Base-by-base conservation (phyloP, 371 early-diverging fungal genomes). In the Mortierella polycephala region DNA sequence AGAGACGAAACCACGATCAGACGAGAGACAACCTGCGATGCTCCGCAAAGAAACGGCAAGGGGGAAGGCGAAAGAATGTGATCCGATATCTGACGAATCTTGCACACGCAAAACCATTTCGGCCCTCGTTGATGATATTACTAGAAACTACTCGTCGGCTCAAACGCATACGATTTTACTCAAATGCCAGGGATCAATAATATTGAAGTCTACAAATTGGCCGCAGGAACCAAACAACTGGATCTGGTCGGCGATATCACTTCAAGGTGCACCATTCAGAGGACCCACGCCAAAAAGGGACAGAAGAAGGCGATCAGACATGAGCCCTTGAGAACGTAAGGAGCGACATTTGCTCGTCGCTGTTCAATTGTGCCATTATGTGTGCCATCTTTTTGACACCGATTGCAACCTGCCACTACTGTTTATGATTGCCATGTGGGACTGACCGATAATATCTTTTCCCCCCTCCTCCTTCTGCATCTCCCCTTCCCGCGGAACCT, bases 121-220 rank as follows among this genome's bases (percentile, higher is more conserved):
- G 10, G 14, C 18, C 51, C 51, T 46, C 16, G 13, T 16, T 46
- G 1, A 46, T 53, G 21, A 41, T 44, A 39, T 21, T 13, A 16
- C 11, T 67, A 77, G 77, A 77, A 77, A 77, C 47, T 77, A 21
- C 63, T 77, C 21, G 51, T 77, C 44, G 77, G 77, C n/a, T 23
- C 23, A n/a, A 65, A 57, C 7, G 20, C 64, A 23, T 70, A 64
- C 30, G 77, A 77, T 46, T 71, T 71, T 49, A 65, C 49, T 14
- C 77, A 67, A 8, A 61, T 61, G 58, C 46, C 53, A 41, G 71
- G 68, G 16, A 62, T 68, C 61, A 68, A 23, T 18, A 59, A 71
- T 40, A 67, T 68, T 20, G 77, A 77, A 56, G 62, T 77, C 42
- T 77, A 77, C 39, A 60, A 55, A 23, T 51, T 68, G 39, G 40